Evolutionary conservation across 1,139 yeast genomes (phyloP), one percentile per base, ranked within the genome.

Genomic region (Yamadazyma atlantica): DNA sequence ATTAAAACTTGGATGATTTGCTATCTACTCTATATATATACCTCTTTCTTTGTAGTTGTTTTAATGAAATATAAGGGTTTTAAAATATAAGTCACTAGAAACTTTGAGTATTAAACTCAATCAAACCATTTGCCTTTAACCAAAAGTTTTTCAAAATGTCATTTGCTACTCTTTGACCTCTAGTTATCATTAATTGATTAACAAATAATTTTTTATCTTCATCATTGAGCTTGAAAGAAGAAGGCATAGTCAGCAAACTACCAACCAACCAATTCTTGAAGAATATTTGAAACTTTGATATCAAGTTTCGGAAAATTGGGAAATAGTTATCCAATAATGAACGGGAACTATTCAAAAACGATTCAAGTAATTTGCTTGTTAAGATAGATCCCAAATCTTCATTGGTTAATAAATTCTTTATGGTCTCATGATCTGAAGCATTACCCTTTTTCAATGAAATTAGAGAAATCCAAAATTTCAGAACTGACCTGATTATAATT

Each of bases 401-500:
- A n/a, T 61, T 60, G 13, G 58, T 53, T 38, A 76, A 50, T 12
- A 76, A 40, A 2, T 53, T 42, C 24, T 60, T 59, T 0, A 76
- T 51, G 1, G 46, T 40, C 2, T 60, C 64, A 17, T 73, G 73
- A 44, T 82, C 86, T 14, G 64, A 62, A 18, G 63, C 58, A 3
- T 65, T 61, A 3, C 86, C 86, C 44, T 68, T 69, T 48, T 75
- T 76, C 48, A 82, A 64, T 21, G 70, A 62, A 2, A 85, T 52
- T 10, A 84, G 55, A 22, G 69, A 66, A 2, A 67, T 65, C 95
- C 95, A 87, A 50, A 87, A 86, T 44, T 75, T 73, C 38, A 78
- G 68, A 0, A 78, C 69, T 0, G 88, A 69, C 43, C 78, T 77
- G 31, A 87, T 60, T 2, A 86, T 76, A 49, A 83, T 80, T 37